Evolutionary conservation across 1,284 basidiomycete genomes (phyloP), one percentile per base, ranked within the genome.

Genomic region (Pholiota adiposa): DNA sequence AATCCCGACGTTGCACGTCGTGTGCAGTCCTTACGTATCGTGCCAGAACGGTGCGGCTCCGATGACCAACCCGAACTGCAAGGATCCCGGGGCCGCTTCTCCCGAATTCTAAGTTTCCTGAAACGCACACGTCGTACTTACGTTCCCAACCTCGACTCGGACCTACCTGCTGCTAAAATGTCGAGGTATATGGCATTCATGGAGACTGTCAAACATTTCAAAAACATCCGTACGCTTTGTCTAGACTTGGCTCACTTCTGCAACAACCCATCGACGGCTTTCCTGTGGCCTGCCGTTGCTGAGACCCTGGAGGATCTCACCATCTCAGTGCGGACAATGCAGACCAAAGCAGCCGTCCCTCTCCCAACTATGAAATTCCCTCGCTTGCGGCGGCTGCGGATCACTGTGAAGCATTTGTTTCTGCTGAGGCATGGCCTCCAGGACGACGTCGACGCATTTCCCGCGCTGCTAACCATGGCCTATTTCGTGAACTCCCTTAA

Each of bases 1-100:
- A 27, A 56, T 43, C 54, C 61, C 6, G 51, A 58, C 19, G 34
- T 63, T 25, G 57, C 61, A 3, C 48, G 34, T 34, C 61, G 63
- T 27, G 65, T 64, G 4, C 49, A 53, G 18, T 56, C 33, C 19
- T 34, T 66, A 5, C 43, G 46, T 11, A 31, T 62, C n/a, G 31
- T 18, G 12, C 31, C 56, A 9, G 29, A 44, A 18, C 18, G 51
- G 9, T 43, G 27, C 12, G 50, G 12, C 36, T 38, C 36, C 25
- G 3, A 29, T 25, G 12, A n/a, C 29, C 23, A 50, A n/a, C n/a
- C n/a, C n/a, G n/a, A n/a, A n/a, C n/a, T n/a, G n/a, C 25, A 33
- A 27, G 25, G 16, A 12, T 27, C 27, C 25, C 18, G 11, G 29
- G 16, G 12, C 16, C 29, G 16, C n/a, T 21, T 21, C 16, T 19